These are phyloP conservation scores for Claviceps pazoutovae DNA, from an alignment of 2,329 filamentous ascomycete species.

Conservation along the genomic window DNA sequence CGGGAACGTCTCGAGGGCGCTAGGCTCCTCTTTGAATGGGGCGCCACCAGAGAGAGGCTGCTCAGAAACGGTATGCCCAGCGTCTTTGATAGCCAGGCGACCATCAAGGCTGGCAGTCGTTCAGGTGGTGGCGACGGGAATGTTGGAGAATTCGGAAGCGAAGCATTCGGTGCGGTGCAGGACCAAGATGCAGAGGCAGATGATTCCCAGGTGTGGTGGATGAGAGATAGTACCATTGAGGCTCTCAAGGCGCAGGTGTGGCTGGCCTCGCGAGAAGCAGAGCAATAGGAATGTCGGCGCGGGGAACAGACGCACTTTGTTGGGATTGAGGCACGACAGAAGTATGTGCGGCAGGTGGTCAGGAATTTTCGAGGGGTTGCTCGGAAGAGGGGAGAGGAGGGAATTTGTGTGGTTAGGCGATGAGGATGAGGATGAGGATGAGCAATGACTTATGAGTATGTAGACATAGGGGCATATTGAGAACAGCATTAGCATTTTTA, in stretches of 20 bases:
- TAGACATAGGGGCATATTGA: neutral
- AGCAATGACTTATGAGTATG: neutral
- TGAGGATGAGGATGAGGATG: neutral
- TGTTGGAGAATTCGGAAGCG: conserved; percentile 10
- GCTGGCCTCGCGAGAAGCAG: conserved; percentile 29
- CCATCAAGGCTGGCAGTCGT: conserved; percentile 15
- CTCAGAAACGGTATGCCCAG: conserved; percentile 8
- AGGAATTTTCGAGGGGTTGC: neutral
- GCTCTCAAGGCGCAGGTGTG: conserved; percentile 40
- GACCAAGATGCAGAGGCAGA: neutral
- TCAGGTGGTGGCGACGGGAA: conserved; percentile 3
- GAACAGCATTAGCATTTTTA: neutral
- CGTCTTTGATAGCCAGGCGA: conserved; percentile 21
- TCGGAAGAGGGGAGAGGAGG: neutral
- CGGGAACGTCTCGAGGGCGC: conserved; percentile 32
- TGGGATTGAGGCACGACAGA: neutral
- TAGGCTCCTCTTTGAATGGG: conserved; percentile 43
- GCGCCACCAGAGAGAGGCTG: conserved; percentile 27
- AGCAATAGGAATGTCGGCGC: conserved; percentile 10
- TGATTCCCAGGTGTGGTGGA: conserved; percentile 35
- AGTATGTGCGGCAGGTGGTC: neutral
- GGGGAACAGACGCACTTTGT: neutral
- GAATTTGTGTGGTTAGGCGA: too few relatives aligned
- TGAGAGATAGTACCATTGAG: conserved; percentile 41
- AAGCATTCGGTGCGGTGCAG: conserved; percentile 9